Base-by-base conservation (phyloP, 495 filamentous ascomycete species). In the Tuber brumale region DNA sequence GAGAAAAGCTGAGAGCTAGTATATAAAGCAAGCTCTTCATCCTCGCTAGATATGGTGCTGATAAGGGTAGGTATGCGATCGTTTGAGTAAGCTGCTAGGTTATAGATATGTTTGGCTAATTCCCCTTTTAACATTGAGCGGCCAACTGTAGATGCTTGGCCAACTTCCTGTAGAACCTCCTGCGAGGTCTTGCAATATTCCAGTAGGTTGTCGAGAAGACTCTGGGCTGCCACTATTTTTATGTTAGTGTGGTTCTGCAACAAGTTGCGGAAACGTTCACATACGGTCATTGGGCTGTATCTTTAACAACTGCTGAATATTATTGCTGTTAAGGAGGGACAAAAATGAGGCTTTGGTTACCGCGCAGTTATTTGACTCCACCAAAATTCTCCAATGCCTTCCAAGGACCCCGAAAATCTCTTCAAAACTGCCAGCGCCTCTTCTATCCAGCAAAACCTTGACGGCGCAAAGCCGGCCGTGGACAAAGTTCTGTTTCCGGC, bases 401-500 rank as follows among this genome's bases (percentile, higher is more conserved):
- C 79, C 80, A 74, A 27, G 74, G 69, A 39, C 35, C 21, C 27
- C 61, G 3, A 66, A 10, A 10, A 73, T 44, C 44, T 77, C 71
- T 16, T 66, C 57, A 6, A 5, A 12, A 18, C n/a, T 35, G 5
- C 31, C 27, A 8, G 46, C 66, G 69, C 84, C 84, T 41, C 86
- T 85, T 72, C 88, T 85, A 74, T 89, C 87, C 9, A 88, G 76
- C 18, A 89, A 80, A 57, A 86, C 87, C 46, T 87, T 88, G 0
- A 88, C 81, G 0, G 89, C 87, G 48, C 92, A 83, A n/a, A 93
- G 84, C 39, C 86, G 84, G 0, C 92, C 92, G 73, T 98, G 95
- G 1, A 92, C 72, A 41, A 82, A 84, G 75, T 92, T 92, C 76
- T 89, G 87, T n/a, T 86, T 85, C 3, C 82, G 80, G 0, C 81